Percentiles rank a stretch among this genome's conserved stretches.
phyloP scores from a whole-genome alignment of 106 monocot genomes.

The Acorus calamus region DNA sequence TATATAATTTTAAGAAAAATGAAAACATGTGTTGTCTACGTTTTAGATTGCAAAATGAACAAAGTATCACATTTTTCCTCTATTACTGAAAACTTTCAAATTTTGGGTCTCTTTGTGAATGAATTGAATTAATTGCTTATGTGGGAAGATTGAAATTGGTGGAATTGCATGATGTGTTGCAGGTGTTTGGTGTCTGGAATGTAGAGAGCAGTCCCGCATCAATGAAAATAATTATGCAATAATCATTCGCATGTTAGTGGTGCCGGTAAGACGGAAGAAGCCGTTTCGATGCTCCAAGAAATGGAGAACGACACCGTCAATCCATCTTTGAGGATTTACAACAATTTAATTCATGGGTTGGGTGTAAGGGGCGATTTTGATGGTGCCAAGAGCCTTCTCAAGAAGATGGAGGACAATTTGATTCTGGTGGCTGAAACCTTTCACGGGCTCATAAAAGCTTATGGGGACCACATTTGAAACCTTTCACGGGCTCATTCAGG shows the following conservation, averaged over 20 bases:
- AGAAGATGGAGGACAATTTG: constrained; percentile 44
- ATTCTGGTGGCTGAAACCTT: constrained; percentile 43
- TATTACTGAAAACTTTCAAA: too few relatives aligned
- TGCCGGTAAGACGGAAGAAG: constrained; percentile 28
- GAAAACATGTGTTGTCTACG: too few relatives aligned
- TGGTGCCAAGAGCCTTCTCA: constrained; percentile 16
- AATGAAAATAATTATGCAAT: constrained; percentile 34
- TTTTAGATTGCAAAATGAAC: too few relatives aligned
- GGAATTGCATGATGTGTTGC: background rate
- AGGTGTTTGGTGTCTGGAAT: constrained; percentile 60
- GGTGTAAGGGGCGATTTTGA: constrained; percentile 42
- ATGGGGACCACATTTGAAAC: constrained; percentile 27
- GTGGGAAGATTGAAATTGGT: too few relatives aligned
- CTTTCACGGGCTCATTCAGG: too few relatives aligned
- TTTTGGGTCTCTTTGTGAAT: too few relatives aligned
- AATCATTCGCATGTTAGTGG: constrained; percentile 39
- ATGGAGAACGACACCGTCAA: constrained; percentile 39
- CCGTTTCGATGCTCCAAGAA: constrained; percentile 21
- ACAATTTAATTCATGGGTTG: constrained; percentile 46
- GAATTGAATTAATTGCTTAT: too few relatives aligned
- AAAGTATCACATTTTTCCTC: too few relatives aligned
- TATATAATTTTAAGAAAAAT: too few relatives aligned
- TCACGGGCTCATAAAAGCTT: constrained; percentile 58
- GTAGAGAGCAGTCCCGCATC: constrained; percentile 28
- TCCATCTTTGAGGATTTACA: constrained; percentile 40